These are phyloP conservation scores for Diaporthe aspalathi DNA, from an alignment of 2,329 filamentous ascomycete species.

Conservation along the genomic window DNA sequence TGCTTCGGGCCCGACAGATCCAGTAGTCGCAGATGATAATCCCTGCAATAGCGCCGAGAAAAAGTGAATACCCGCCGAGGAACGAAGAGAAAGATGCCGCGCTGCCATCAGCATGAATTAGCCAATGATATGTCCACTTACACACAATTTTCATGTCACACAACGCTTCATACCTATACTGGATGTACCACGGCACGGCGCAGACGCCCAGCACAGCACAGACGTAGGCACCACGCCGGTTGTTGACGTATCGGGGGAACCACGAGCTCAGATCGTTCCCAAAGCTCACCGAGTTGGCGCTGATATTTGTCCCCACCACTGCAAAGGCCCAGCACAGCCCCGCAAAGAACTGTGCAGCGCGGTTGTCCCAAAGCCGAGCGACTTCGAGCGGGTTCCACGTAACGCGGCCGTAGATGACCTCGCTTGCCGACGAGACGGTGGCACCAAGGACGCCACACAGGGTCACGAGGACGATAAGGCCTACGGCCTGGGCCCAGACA, in stretches of 20 bases:
- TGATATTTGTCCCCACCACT: slow-evolving; percentile 67
- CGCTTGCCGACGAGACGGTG: slow-evolving; percentile 65
- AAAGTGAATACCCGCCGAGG: slow-evolving; percentile 68
- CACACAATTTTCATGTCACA: accelerated
- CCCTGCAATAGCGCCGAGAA: slow-evolving; percentile 51
- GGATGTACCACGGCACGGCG: slow-evolving; percentile 74
- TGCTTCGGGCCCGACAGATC: slow-evolving; percentile 48
- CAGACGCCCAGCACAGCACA: slow-evolving; percentile 67
- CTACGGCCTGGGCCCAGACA: slow-evolving; percentile 55
- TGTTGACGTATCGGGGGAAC: slow-evolving; percentile 65
- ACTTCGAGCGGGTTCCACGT: slow-evolving; percentile 64
- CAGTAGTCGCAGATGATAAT: slow-evolving; percentile 55
- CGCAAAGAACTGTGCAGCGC: slow-evolving; percentile 59
- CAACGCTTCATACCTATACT: slow-evolving; percentile 47
- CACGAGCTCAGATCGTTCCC: slow-evolving; percentile 68
- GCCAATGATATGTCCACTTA: background rate
- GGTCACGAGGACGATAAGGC: slow-evolving; percentile 61
- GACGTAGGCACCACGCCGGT: slow-evolving; percentile 65
- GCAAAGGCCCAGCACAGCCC: slow-evolving; percentile 66
- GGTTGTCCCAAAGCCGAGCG: slow-evolving; percentile 56
- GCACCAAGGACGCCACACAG: slow-evolving; percentile 66
- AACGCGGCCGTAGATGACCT: slow-evolving; percentile 62
- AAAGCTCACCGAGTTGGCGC: slow-evolving; percentile 63
- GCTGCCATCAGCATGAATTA: slow-evolving; percentile 45
- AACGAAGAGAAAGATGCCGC: slow-evolving; percentile 71